Evolutionary conservation across 2,329 filamentous ascomycete genomes (phyloP).

Genomic region (Stemphylium lycopersici): DNA sequence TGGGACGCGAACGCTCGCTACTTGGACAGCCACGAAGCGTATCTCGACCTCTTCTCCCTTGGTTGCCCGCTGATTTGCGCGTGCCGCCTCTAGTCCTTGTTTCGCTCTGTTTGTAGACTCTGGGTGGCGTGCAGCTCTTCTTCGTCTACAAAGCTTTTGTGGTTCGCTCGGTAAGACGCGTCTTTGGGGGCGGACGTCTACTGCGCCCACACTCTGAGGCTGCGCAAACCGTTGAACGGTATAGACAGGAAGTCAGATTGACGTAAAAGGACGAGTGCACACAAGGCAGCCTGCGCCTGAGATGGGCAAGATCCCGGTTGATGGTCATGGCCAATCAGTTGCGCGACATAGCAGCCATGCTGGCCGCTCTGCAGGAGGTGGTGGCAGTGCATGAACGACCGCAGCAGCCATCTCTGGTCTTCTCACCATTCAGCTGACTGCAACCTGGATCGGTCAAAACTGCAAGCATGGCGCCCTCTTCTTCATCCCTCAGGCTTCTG

Average conservation of each 20-base stretch:
- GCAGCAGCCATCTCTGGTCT: constrained; percentile 6
- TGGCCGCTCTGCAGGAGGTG: constrained; percentile 9
- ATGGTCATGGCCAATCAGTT: constrained; percentile 8
- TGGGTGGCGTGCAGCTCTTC: neutral
- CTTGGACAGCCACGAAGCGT: constrained; percentile 7
- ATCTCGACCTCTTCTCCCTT: constrained; percentile 11
- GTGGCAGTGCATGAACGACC: constrained; percentile 21
- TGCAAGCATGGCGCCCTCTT: constrained; percentile 12
- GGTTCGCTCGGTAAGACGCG: neutral
- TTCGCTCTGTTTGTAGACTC: too few species aligned
- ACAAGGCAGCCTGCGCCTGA: constrained; percentile 3
- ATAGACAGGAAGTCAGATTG: neutral
- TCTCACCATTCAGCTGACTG: constrained; percentile 15
- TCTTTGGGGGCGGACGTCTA: neutral
- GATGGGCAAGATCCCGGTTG: constrained; percentile 3
- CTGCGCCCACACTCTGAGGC: neutral
- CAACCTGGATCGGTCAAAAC: constrained; percentile 30
- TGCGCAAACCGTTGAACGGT: neutral
- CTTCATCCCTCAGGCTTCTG: constrained; percentile 21
- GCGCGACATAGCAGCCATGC: constrained; percentile 12
- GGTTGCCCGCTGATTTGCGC: neutral
- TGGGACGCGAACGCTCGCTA: constrained; percentile 6
- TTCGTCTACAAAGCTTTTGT: neutral
- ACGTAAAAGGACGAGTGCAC: neutral
- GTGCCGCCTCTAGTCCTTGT: neutral